phyloP scores from a whole-genome alignment of 2,329 filamentous ascomycete species.

The Rutstroemia sp. region DNA sequence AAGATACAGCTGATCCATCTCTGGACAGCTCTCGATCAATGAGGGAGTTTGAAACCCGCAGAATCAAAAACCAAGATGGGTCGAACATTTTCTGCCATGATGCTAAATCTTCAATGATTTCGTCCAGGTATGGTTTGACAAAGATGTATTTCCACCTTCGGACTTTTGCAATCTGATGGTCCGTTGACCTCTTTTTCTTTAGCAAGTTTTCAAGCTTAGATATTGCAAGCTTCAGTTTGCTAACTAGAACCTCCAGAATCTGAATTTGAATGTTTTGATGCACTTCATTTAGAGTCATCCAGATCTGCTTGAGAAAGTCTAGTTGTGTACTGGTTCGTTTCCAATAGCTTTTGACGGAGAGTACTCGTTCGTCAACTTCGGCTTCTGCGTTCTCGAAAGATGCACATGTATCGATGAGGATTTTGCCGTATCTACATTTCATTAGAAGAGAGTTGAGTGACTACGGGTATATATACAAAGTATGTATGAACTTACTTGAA shows the following conservation, averaged over 20 bases:
- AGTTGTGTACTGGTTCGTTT: constrained; percentile 4
- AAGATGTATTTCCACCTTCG: constrained; percentile 5
- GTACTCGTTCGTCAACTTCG: constrained; percentile 6
- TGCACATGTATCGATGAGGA: constrained; percentile 2
- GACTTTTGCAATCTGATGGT: neutral
- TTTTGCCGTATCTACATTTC: constrained; percentile 6
- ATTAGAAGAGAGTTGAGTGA: neutral
- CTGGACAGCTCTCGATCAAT: constrained; percentile 1
- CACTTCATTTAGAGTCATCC: constrained; percentile 6
- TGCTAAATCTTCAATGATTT: constrained; percentile 2
- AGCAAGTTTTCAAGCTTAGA: neutral
- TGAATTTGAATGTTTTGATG: neutral
- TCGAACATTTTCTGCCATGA: constrained; percentile 6
- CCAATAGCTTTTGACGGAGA: constrained; percentile 4
- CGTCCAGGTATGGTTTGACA: constrained; percentile 4
- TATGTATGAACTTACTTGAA: neutral
- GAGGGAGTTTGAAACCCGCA: neutral
- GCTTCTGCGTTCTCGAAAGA: neutral
- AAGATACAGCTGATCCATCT: neutral
- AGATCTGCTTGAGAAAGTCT: constrained; percentile 7
- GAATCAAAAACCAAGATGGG: constrained; percentile 7
- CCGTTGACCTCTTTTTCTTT: neutral
- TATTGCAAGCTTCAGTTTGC: neutral
- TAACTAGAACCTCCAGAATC: neutral
- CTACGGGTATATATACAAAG: neutral